phyloP scores from a whole-genome alignment of 176 grass and related monocot genomes.

The Triticum dicoccoides region DNA sequence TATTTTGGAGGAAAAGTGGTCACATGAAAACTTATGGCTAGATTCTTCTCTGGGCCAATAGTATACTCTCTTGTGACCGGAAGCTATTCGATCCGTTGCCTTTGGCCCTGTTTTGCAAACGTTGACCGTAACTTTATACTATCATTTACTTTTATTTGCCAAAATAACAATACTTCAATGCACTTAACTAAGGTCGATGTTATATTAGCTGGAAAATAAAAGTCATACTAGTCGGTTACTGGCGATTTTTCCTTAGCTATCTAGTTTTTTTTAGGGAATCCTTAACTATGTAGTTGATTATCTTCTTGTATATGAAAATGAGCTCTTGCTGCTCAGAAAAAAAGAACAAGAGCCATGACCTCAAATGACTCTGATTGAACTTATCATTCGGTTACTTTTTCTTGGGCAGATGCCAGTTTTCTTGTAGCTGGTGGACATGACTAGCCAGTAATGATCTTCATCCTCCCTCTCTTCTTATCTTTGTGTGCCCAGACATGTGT shows the following conservation, averaged over 20 bases:
- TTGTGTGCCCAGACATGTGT: conserved; percentile 11
- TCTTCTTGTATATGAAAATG: too few species aligned
- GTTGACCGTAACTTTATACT: not conserved
- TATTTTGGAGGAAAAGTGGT: not conserved
- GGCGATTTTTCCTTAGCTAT: too few species aligned
- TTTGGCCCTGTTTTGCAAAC: not conserved
- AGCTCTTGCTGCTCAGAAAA: too few species aligned
- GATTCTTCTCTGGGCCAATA: not conserved
- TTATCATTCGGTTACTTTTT: not conserved
- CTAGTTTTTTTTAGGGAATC: too few species aligned
- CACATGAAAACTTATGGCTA: not conserved
- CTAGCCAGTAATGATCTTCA: not conserved
- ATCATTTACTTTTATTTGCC: too few species aligned
- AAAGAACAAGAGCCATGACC: too few species aligned
- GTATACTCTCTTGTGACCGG: not conserved
- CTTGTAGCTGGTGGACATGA: not conserved
- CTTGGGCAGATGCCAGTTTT: not conserved
- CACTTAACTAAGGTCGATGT: too few species aligned
- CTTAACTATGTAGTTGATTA: too few species aligned
- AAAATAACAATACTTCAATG: too few species aligned
- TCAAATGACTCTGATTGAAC: too few species aligned
- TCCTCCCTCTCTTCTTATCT: not conserved
- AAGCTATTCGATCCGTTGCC: not conserved
- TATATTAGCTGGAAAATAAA: too few species aligned
- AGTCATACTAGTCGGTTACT: too few species aligned